Percentiles rank a stretch among this genome's conserved stretches.
These are phyloP conservation scores for Suillus subaureus DNA, from an alignment of 768 basidiomycete species.

Conservation along the genomic window DNA sequence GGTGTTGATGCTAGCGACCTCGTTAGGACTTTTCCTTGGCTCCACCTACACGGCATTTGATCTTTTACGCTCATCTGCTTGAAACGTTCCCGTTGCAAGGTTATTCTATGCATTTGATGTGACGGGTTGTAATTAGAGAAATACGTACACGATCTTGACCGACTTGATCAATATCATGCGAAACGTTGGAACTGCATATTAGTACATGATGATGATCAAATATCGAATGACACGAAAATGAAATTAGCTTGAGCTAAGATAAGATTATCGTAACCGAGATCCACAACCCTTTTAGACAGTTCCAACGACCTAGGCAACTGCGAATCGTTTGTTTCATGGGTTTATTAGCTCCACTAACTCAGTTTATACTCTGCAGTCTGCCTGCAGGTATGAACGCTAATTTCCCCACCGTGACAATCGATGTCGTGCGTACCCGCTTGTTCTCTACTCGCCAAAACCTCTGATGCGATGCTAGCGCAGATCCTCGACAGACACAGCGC, in stretches of 20 bases:
- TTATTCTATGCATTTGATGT: background rate
- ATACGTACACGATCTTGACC: background rate
- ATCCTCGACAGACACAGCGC: conserved; percentile 70
- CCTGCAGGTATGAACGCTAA: conserved; percentile 25
- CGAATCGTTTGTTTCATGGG: conserved; percentile 3
- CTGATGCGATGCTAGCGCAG: conserved; percentile 37
- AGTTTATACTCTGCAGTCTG: background rate
- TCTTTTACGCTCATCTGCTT: conserved; percentile 13
- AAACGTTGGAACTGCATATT: background rate
- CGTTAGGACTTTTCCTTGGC: conserved; percentile 18
- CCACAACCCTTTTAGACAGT: conserved; percentile 3
- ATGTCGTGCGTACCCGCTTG: conserved; percentile 24
- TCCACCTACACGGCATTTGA: conserved; percentile 19
- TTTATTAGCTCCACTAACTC: background rate
- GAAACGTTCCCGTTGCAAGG: background rate
- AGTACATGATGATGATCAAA: background rate
- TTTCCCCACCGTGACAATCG: conserved; percentile 32
- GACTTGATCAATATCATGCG: background rate
- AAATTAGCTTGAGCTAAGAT: background rate
- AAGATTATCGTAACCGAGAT: background rate
- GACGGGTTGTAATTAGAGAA: background rate
- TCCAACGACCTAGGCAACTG: conserved; percentile 1
- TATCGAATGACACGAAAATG: background rate
- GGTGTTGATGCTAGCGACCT: background rate
- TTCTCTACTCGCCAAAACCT: too few relatives aligned